Evolutionary conservation across 768 basidiomycete genomes (phyloP), one percentile per base, ranked within the genome.

Genomic region (Trametes gibbosa): DNA sequence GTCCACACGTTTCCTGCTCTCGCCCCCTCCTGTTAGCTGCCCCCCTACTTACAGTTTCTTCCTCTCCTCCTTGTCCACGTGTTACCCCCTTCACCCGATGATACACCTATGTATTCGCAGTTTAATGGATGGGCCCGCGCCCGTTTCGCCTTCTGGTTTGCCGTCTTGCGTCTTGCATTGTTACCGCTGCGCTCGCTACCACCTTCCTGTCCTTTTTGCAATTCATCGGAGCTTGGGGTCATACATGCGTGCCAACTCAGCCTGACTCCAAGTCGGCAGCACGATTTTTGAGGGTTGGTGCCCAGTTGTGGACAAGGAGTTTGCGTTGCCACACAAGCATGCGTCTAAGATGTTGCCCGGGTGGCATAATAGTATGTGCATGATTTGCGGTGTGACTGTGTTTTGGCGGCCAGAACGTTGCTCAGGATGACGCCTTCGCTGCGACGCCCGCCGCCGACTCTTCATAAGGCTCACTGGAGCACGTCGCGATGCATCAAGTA

Each of bases 71-170:
- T 24, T 61, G 59, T 56, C 23, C 60, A 58, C 56, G 46, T 53
- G 56, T 65, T 66, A 57, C 61, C 66, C 61, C 40, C 40, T 62
- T 54, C 56, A 51, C 65, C 61, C 67, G 63, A 67, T 62, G 67
- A 63, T 68, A 66, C 65, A 63, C 66, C 59, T 66, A 65, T 69
- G 69, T 70, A 70, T 51, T 58, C 62, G 62, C 67, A 63, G 60
- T 68, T 70, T 68, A 70, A 68, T 65, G 56, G 65, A 69, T 65
- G 55, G 63, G 66, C 63, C 39, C 25, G 35, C 35, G 56, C 49
- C 62, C 35, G 50, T 45, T 55, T 62, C 51, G 13, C 59, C 40
- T 60, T 45, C 34, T 21, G 45, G 39, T 53, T 48, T 53, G 51
- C 48, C 54, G 50, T 40, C 60, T 61, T 50, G 54, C 60, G 50